Conservation (phyloP, 2,329 filamentous ascomycete genomes). For the Blastomyces gilchristii region DNA sequence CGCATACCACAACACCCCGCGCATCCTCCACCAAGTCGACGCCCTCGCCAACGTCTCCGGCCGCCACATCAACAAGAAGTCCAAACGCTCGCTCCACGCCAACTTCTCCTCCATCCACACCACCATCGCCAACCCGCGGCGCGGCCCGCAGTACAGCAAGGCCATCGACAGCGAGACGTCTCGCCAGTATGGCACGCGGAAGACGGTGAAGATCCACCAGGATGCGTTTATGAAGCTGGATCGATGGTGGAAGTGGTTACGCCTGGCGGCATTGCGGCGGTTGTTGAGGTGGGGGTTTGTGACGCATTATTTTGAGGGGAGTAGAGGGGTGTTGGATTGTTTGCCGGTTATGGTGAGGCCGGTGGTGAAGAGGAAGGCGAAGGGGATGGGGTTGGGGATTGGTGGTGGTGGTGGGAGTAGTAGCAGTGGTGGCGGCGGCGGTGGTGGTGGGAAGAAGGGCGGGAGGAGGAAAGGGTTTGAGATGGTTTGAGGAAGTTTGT, state of each 20-base stretch:
- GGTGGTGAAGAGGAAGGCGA: neutral
- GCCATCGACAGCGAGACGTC: slow-evolving; percentile 53
- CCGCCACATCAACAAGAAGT: slow-evolving; percentile 54
- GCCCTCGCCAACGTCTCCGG: slow-evolving; percentile 51
- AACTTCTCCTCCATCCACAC: slow-evolving; percentile 57
- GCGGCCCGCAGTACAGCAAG: slow-evolving; percentile 56
- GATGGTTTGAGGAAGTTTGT: neutral
- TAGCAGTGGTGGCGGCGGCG: neutral
- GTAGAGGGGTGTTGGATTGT: slow-evolving; percentile 50
- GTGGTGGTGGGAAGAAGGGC: slow-evolving; percentile 3
- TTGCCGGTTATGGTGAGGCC: slow-evolving; percentile 39
- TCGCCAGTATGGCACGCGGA: slow-evolving; percentile 50
- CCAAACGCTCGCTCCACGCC: slow-evolving; percentile 55
- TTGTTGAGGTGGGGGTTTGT: slow-evolving; percentile 53
- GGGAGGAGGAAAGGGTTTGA: slow-evolving; percentile 3
- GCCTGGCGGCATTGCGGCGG: slow-evolving; percentile 51
- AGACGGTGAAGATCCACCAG: slow-evolving; percentile 50
- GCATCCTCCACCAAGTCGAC: slow-evolving; percentile 50
- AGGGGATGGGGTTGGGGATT: slow-evolving; percentile 16
- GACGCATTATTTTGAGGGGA: slow-evolving; percentile 51
- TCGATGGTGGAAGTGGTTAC: slow-evolving; percentile 63
- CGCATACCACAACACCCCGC: slow-evolving; percentile 53
- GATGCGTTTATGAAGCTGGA: slow-evolving; percentile 55
- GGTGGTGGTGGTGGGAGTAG: neutral
- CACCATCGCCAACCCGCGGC: slow-evolving; percentile 55